These are phyloP conservation scores for Persicaria tinctoria DNA, from an alignment of 148 eudicot species.

Conservation along the genomic window DNA sequence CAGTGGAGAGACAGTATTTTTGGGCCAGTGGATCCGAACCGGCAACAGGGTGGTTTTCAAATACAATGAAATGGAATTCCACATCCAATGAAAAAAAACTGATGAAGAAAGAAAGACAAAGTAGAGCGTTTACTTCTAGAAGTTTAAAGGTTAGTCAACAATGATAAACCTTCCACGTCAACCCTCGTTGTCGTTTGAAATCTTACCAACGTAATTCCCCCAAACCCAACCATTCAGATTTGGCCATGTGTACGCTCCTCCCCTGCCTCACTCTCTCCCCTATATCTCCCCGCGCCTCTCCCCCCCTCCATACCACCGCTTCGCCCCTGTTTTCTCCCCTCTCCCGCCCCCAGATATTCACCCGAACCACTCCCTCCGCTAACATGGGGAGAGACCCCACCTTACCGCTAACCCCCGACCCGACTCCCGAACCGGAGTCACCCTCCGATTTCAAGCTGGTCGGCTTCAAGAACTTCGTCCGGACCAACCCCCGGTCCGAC, in stretches of 20 bases:
- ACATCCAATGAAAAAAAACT: no score
- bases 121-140: not conserved
- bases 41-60: no score
- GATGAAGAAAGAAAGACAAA: not conserved
- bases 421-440: not conserved
- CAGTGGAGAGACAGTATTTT: no score
- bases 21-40: no score
- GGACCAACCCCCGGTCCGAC: conserved; percentile 64
- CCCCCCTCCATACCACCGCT: not conserved
- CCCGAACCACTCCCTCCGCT: not conserved
- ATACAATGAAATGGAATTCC: no score
- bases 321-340: not conserved
- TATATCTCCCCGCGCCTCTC: not conserved
- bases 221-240: not conserved
- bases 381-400: not conserved
- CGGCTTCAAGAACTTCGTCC: conserved; percentile 50
- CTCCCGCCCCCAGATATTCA: not conserved
- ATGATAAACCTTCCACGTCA: conserved; percentile 8
- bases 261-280: not conserved
- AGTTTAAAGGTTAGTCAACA: not conserved
- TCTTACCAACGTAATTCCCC: not conserved
- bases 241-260: not conserved
- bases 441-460: conserved; percentile 34
- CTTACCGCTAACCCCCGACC: not conserved
- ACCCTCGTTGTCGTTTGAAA: not conserved